phyloP scores from a whole-genome alignment of 768 basidiomycete genomes.

The Tricholoma flavovirens region DNA sequence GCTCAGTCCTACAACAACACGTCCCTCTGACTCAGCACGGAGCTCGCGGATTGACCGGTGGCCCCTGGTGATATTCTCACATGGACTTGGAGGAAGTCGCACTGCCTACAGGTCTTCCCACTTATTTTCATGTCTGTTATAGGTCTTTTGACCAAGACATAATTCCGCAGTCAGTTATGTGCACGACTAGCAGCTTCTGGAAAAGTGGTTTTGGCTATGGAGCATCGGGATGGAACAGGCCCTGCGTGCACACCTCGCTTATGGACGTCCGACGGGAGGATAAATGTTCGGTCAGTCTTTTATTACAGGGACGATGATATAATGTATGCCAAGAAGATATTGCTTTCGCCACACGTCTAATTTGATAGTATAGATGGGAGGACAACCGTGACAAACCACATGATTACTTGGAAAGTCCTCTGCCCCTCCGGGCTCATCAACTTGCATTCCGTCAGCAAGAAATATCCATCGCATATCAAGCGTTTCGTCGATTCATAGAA shows the following conservation, averaged over 20 bases:
- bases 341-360: background rate
- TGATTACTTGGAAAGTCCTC: conserved; percentile 19
- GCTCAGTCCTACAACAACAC: conserved; percentile 28
- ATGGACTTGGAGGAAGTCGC: conserved; percentile 72
- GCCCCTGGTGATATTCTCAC: conserved; percentile 82
- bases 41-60: conserved; percentile 33
- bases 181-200: conserved; percentile 70
- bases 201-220: conserved; percentile 73
- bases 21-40: conserved; percentile 5
- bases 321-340: conserved; percentile 32
- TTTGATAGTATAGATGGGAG: conserved; percentile 21
- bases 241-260: conserved; percentile 40
- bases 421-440: conserved; percentile 62
- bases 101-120: conserved; percentile 57
- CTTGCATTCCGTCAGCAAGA: conserved; percentile 66
- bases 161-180: conserved; percentile 56
- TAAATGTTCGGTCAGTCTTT: conserved; percentile 23
- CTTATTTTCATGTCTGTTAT: background rate
- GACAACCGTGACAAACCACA: conserved; percentile 13
- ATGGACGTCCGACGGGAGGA: conserved; percentile 25
- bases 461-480: conserved; percentile 55
- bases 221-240: conserved; percentile 80
- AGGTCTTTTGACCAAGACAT: background rate
- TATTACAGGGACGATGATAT: conserved; percentile 58
- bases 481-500: conserved; percentile 50